Evolutionary conservation across 345 rosid genomes (phyloP).

Genomic region (Bruguiera parviflora): DNA sequence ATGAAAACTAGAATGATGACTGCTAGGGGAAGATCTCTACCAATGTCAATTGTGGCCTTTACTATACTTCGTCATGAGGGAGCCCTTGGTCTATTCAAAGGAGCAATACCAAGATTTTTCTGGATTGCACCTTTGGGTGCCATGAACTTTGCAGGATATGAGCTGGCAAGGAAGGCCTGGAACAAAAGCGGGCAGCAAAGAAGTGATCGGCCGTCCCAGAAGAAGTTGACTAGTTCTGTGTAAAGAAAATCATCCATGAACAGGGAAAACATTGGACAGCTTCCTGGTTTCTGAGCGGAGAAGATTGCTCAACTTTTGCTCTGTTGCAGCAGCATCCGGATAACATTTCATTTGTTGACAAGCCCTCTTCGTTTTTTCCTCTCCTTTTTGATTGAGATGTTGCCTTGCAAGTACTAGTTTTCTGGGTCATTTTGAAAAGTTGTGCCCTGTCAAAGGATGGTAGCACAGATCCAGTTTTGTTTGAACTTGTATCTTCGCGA

Average conservation of each 20-base stretch:
- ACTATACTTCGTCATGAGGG: conserved; percentile 87
- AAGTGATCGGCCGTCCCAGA: conserved; percentile 28
- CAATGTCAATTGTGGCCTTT: conserved; percentile 70
- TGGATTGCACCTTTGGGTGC: conserved; percentile 99
- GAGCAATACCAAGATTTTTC: conserved; percentile 90
- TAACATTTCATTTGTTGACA: conserved; percentile 37
- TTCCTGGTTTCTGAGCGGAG: background rate
- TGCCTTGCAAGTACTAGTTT: too few relatives aligned
- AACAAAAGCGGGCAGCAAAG: conserved; percentile 48
- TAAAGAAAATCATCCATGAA: conserved; percentile 8
- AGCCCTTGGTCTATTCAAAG: conserved; percentile 89
- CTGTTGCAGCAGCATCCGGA: conserved; percentile 11
- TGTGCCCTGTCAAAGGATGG: too few relatives aligned
- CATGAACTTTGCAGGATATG: conserved; percentile 99
- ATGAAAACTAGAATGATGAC: conserved; percentile 99
- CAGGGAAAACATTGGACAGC: background rate
- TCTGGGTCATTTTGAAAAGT: too few relatives aligned
- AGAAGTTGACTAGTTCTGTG: conserved; percentile 38
- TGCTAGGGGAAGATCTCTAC: conserved; percentile 66
- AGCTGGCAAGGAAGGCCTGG: conserved; percentile 86
- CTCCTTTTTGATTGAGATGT: background rate
- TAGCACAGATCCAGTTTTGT: too few relatives aligned
- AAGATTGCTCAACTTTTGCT: conserved; percentile 21
- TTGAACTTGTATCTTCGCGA: too few relatives aligned
- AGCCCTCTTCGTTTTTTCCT: conserved; percentile 8